Percentiles rank a stretch among this genome's conserved stretches.
Conservation (phyloP, 2,329 filamentous ascomycete species). For the Diplodia sapinea region DNA sequence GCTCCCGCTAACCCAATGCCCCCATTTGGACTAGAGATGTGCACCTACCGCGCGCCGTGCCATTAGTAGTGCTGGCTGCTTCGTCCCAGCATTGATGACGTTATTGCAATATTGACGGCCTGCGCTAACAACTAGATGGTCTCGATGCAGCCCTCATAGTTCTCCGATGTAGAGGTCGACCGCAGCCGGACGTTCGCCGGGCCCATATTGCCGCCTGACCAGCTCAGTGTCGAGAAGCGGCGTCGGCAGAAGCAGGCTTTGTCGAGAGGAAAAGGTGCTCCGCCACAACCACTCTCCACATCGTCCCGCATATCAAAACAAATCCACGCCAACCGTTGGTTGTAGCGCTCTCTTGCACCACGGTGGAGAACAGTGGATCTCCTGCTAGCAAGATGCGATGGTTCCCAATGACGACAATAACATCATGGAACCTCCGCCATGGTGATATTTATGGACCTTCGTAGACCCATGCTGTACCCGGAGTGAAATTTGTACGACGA, state of each 20-base stretch:
- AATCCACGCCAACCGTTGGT: neutral
- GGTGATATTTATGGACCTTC: neutral
- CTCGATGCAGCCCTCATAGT: neutral
- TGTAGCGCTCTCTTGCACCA: neutral
- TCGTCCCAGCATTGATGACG: neutral
- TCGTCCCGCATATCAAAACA: conserved; percentile 3
- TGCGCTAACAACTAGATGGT: neutral
- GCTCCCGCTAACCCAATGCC: neutral
- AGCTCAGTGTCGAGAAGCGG: neutral
- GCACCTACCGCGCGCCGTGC: conserved; percentile 1
- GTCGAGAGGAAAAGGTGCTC: neutral
- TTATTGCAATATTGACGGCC: neutral
- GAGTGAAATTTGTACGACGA: neutral
- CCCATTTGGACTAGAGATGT: neutral
- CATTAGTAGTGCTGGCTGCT: neutral
- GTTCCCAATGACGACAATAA: neutral
- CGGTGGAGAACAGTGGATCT: neutral
- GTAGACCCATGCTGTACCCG: neutral
- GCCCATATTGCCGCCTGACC: neutral
- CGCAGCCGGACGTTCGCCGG: neutral
- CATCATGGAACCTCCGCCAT: conserved; percentile 1
- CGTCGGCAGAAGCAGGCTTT: neutral
- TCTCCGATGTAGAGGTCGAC: neutral
- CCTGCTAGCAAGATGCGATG: neutral
- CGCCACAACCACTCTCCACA: conserved; percentile 7